phyloP scores from a whole-genome alignment of 176 grass and related monocot species.

The Pharus latifolius region DNA sequence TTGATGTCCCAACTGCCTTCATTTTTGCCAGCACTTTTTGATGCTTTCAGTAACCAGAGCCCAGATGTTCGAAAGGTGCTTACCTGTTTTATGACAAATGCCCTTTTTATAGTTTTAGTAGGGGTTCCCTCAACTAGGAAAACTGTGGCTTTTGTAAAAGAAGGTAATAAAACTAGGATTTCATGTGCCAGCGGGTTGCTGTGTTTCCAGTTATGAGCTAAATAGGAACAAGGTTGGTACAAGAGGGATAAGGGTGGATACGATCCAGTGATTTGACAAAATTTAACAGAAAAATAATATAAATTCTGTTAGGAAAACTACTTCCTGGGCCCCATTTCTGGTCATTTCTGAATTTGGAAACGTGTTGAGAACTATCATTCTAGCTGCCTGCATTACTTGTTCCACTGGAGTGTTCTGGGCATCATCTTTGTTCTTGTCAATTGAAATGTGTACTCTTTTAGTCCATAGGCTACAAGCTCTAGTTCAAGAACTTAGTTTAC shows the following conservation, averaged over 20 bases:
- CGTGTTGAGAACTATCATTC: not conserved
- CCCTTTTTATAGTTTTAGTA: not conserved
- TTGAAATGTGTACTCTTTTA: not conserved
- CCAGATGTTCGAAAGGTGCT: conserved; percentile 92
- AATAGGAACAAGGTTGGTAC: no score
- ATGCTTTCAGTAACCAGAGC: conserved; percentile 85
- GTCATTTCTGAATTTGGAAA: not conserved
- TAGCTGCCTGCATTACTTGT: not conserved
- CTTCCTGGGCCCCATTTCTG: not conserved
- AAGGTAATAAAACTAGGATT: not conserved
- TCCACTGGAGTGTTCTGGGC: not conserved
- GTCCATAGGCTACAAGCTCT: no score
- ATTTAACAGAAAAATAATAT: not conserved
- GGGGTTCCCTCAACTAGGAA: not conserved
- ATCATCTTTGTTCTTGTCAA: not conserved
- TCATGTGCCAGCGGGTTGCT: not conserved
- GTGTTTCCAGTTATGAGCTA: not conserved
- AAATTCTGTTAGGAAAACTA: not conserved
- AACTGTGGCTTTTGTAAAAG: not conserved
- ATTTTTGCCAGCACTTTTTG: conserved; percentile 80
- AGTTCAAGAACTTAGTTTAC: not conserved
- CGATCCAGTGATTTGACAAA: not conserved
- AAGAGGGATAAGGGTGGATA: not conserved
- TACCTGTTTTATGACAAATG: not conserved
- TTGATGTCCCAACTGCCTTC: conserved; percentile 57